phyloP scores from a whole-genome alignment of 225 moss, liverwort and hornwort genomes.

The Pleurozium schreberi region DNA sequence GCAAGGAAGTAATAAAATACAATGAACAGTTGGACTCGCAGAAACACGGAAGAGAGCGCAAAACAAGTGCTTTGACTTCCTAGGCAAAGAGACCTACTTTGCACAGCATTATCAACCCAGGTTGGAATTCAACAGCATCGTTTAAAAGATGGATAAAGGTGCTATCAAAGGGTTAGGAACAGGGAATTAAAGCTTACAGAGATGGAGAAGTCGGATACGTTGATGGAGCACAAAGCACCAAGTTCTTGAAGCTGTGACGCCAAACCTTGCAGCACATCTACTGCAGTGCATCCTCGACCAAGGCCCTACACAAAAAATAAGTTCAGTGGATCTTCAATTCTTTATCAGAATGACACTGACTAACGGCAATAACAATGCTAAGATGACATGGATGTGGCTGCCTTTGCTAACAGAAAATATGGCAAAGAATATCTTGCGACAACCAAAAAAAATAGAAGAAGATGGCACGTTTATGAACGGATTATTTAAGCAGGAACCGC shows the following conservation, averaged over 20 bases:
- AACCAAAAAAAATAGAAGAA: neutral
- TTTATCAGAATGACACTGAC: neutral
- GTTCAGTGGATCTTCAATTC: neutral
- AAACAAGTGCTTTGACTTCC: neutral
- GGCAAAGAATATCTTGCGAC: neutral
- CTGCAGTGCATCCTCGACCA: constrained; percentile 54
- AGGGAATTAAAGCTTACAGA: constrained; percentile 23
- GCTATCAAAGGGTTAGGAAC: neutral
- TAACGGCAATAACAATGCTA: neutral
- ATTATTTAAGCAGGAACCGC: neutral
- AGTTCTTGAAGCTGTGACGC: constrained; percentile 44
- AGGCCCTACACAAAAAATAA: constrained; percentile 45
- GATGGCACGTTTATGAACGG: neutral
- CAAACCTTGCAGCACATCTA: constrained; percentile 59
- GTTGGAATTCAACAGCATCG: neutral
- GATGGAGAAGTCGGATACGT: constrained; percentile 55
- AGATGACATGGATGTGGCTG: neutral
- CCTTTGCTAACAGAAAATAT: neutral
- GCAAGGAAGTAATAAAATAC: neutral
- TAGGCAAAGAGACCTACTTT: neutral
- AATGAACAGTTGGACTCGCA: neutral
- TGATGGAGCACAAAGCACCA: constrained; percentile 51
- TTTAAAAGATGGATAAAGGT: neutral
- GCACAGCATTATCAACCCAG: neutral
- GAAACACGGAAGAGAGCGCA: neutral